These are phyloP conservation scores for Zygosaccharomyces gambellarensis DNA, from an alignment of 805 yeast genomes.

Conservation along the genomic window DNA sequence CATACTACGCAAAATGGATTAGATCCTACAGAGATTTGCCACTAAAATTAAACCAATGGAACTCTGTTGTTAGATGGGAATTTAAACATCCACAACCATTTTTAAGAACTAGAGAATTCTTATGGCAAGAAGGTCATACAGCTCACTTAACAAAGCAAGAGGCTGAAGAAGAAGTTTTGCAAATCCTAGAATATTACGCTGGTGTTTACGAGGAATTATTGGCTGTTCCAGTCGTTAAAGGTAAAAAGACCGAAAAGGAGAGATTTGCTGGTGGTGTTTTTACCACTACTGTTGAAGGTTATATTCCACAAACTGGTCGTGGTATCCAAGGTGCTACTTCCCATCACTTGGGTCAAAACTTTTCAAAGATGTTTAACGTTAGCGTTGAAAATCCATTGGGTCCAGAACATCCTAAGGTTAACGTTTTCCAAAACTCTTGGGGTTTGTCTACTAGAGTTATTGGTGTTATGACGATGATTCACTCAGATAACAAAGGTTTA, in stretches of 20 bases:
- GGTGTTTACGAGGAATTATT: conserved; percentile 82
- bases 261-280: conserved; percentile 96
- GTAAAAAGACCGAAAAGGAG: conserved; percentile 94
- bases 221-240: conserved; percentile 96
- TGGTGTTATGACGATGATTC: conserved; percentile 99
- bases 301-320: conserved; percentile 96
- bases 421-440: conserved; percentile 97
- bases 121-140: conserved; percentile 99
- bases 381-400: conserved; percentile 95
- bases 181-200: conserved; percentile 81
- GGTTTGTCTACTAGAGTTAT: conserved; percentile 97
- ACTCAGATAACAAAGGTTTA: conserved; percentile 96
- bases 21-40: conserved; percentile 98
- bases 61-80: conserved; percentile 99
- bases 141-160: conserved; percentile 83
- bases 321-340: conserved; percentile 99
- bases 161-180: conserved; percentile 77
- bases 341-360: conserved; percentile 95
- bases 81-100: conserved; percentile 99
- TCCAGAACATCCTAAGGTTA: conserved; percentile 75
- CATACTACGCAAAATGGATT: conserved; percentile 98
- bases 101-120: conserved; percentile 95
- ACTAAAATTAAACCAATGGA: conserved; percentile 96
- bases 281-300: conserved; percentile 96
- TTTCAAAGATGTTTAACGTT: conserved; percentile 96